Conservation (phyloP, 2,329 filamentous ascomycete species). For the Myriosclerotinia curreyana region DNA sequence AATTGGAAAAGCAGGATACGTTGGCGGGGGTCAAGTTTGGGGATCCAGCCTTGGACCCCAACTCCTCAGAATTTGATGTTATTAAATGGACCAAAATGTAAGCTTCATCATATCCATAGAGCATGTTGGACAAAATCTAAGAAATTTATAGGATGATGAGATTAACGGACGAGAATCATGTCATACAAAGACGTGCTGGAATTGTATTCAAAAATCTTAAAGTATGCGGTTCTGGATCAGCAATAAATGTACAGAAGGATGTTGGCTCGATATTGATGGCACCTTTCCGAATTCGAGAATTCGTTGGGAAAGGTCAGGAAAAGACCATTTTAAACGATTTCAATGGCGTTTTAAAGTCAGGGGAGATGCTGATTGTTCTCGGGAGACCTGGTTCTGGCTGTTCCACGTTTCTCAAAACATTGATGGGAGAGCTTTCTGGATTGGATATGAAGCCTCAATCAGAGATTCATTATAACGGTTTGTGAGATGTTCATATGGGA, state of each 20-base stretch:
- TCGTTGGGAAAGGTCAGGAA: conserved; percentile 50
- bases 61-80: conserved; percentile 38
- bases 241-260: conserved; percentile 66
- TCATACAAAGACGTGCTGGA: conserved; percentile 53
- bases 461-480: conserved; percentile 60
- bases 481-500: conserved; percentile 50
- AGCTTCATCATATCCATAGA: conserved; percentile 5
- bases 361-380: conserved; percentile 67
- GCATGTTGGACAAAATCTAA: neutral
- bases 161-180: conserved; percentile 53
- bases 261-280: conserved; percentile 57
- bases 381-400: conserved; percentile 65
- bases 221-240: conserved; percentile 64
- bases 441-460: conserved; percentile 52
- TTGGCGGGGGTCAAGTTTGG: conserved; percentile 43
- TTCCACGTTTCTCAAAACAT: conserved; percentile 59
- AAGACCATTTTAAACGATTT: conserved; percentile 62
- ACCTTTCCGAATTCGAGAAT: conserved; percentile 56
- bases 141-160: conserved; percentile 35
- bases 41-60: conserved; percentile 52
- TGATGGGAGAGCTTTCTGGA: conserved; percentile 58
- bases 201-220: conserved; percentile 63
- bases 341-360: conserved; percentile 59
- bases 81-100: conserved; percentile 33
- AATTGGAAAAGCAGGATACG: conserved; percentile 32